These are phyloP conservation scores for Ilex aquifolium DNA, from an alignment of 257 asterid genomes.

Conservation along the genomic window DNA sequence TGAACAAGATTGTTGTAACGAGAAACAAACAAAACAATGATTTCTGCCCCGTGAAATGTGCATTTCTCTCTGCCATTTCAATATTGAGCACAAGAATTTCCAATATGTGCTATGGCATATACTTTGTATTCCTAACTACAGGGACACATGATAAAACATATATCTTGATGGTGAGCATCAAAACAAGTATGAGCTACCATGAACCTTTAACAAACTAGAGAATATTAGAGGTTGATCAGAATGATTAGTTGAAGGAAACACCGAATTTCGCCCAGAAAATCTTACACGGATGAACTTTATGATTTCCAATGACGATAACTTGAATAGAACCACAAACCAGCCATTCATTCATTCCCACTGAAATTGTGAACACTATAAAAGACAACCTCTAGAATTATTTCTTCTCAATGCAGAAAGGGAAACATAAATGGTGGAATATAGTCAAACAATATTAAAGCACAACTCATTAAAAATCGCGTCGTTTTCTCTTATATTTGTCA, in stretches of 20 bases:
- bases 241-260: neutral
- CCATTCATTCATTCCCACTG: too few relatives aligned
- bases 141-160: neutral
- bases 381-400: slow-evolving; percentile 16
- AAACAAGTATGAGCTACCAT: neutral
- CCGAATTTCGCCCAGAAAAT: neutral
- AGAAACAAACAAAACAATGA: slow-evolving; percentile 61
- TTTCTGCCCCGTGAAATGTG: slow-evolving; percentile 34
- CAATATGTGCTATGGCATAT: neutral
- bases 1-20: slow-evolving; percentile 47
- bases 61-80: slow-evolving; percentile 34
- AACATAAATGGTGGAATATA: neutral
- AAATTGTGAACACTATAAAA: neutral
- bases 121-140: neutral
- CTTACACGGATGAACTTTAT: neutral
- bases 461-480: neutral
- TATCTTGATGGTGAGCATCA: neutral
- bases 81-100: slow-evolving; percentile 4
- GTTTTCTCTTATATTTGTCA: slow-evolving; percentile 1
- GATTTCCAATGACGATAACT: too few relatives aligned
- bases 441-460: neutral
- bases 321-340: too few relatives aligned
- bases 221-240: neutral
- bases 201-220: neutral
- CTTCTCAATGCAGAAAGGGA: slow-evolving; percentile 1